A percentile compares a stretch with the other conserved stretches of the same genome.
These are phyloP conservation scores for Cutaneotrichosporon curvatum DNA, from an alignment of 1,284 basidiomycete species.

Conservation along the genomic window DNA sequence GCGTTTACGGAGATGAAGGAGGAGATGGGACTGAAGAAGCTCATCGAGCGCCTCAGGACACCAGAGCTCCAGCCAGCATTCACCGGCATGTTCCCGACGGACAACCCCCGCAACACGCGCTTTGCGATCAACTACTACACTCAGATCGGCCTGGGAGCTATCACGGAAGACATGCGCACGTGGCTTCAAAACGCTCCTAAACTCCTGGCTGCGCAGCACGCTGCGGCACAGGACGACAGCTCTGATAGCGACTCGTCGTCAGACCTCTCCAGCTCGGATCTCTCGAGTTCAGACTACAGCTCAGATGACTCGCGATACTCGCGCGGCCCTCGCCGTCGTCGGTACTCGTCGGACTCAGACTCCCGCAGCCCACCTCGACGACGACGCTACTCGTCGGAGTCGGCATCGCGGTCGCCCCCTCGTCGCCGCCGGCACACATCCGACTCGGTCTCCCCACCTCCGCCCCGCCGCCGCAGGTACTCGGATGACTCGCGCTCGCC, in stretches of 20 bases:
- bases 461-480: constrained; percentile 10
- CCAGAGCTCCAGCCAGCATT: constrained; percentile 69
- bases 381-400: constrained; percentile 17
- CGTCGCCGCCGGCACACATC: constrained; percentile 16
- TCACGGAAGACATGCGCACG: constrained; percentile 95
- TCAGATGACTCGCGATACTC: constrained; percentile 14
- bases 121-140: constrained; percentile 99
- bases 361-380: no score
- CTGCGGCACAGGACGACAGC: constrained; percentile 62
- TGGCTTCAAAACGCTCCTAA: constrained; percentile 89
- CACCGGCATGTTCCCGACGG: constrained; percentile 84
- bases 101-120: constrained; percentile 91
- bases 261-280: constrained; percentile 42
- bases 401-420: constrained; percentile 15
- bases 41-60: constrained; percentile 81
- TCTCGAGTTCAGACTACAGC: constrained; percentile 46
- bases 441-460: constrained; percentile 12
- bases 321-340: constrained; percentile 13
- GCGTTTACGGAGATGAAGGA: constrained; percentile 91
- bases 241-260: constrained; percentile 48
- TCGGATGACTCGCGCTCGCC: constrained; percentile 16
- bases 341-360: no score
- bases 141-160: constrained; percentile 77
- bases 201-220: constrained; percentile 84
- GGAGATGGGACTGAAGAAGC: constrained; percentile 74